phyloP scores from a whole-genome alignment of 2,329 filamentous ascomycete genomes.

The Alternaria viburni region DNA sequence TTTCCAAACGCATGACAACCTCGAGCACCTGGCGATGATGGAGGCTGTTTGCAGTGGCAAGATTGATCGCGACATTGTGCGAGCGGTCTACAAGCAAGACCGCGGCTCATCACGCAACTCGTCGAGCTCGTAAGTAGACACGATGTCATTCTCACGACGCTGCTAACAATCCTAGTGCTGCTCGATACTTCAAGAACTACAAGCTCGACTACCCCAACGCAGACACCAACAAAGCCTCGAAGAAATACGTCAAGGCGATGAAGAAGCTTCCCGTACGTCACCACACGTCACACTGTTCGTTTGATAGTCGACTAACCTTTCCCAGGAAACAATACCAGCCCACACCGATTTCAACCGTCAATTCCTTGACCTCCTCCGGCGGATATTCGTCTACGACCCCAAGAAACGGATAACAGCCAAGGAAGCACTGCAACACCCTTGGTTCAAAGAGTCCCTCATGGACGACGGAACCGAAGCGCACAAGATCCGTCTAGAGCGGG shows the following conservation, averaged over 20 bases:
- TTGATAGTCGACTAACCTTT: constrained; percentile 8
- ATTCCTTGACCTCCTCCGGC: constrained; percentile 67
- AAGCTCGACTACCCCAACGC: constrained; percentile 68
- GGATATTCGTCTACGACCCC: constrained; percentile 71
- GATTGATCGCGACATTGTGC: constrained; percentile 62
- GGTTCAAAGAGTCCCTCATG: constrained; percentile 69
- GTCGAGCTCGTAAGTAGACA: constrained; percentile 59
- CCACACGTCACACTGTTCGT: too few species aligned
- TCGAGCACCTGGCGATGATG: constrained; percentile 74
- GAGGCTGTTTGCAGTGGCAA: constrained; percentile 65
- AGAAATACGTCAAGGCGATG: constrained; percentile 73
- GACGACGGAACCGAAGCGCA: constrained; percentile 71
- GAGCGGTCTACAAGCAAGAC: constrained; percentile 58
- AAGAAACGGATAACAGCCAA: constrained; percentile 69
- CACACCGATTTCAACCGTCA: constrained; percentile 66
- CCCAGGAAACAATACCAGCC: constrained; percentile 67
- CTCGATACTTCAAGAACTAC: constrained; percentile 61
- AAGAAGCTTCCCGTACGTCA: constrained; percentile 63
- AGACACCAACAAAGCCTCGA: constrained; percentile 68
- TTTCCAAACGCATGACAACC: constrained; percentile 72
- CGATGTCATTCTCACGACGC: neutral
- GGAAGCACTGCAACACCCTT: constrained; percentile 68
- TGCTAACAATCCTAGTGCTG: constrained; percentile 41
- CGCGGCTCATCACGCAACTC: constrained; percentile 58
- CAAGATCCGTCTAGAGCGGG: constrained; percentile 59